phyloP scores from a whole-genome alignment of 495 filamentous ascomycete species.

The Neurospora terricola region DNA sequence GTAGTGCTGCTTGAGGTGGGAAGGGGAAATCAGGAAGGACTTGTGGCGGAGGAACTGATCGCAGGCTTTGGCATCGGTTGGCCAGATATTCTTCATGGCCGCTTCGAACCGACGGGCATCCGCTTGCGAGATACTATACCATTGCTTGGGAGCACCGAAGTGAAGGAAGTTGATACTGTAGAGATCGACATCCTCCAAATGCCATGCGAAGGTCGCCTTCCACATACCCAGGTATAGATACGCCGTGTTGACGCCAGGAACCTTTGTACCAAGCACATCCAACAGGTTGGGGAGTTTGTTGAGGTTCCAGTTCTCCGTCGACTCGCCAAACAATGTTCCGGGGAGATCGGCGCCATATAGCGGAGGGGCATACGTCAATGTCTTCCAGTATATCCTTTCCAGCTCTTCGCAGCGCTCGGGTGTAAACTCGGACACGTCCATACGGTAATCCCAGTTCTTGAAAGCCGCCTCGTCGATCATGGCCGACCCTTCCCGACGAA shows the following conservation, averaged over 20 bases:
- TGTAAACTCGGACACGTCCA: slow-evolving; percentile 79
- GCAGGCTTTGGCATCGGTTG: slow-evolving; percentile 91
- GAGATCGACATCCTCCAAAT: slow-evolving; percentile 95
- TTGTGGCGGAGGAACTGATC: slow-evolving; percentile 97
- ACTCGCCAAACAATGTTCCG: slow-evolving; percentile 88
- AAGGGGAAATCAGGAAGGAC: slow-evolving; percentile 93
- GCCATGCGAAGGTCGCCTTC: slow-evolving; percentile 99
- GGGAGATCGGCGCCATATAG: slow-evolving; percentile 97
- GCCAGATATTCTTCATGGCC: slow-evolving; percentile 93
- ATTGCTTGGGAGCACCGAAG: slow-evolving; percentile 96
- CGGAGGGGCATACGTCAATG: slow-evolving; percentile 83
- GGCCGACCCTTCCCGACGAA: slow-evolving; percentile 60
- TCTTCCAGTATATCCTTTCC: slow-evolving; percentile 92
- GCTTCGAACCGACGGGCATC: slow-evolving; percentile 91
- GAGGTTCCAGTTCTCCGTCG: slow-evolving; percentile 81
- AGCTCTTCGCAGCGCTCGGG: slow-evolving; percentile 86
- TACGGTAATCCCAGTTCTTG: slow-evolving; percentile 77
- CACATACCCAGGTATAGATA: slow-evolving; percentile 98
- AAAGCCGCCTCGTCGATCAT: slow-evolving; percentile 78
- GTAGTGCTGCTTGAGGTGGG: slow-evolving; percentile 72
- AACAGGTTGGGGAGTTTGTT: slow-evolving; percentile 88
- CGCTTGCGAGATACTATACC: slow-evolving; percentile 97
- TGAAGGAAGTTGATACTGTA: slow-evolving; percentile 99
- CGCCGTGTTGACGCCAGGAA: slow-evolving; percentile 97
- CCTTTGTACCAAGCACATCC: slow-evolving; percentile 87